Evolutionary conservation across 768 basidiomycete genomes (phyloP).

Genomic region (Mycena crocata): DNA sequence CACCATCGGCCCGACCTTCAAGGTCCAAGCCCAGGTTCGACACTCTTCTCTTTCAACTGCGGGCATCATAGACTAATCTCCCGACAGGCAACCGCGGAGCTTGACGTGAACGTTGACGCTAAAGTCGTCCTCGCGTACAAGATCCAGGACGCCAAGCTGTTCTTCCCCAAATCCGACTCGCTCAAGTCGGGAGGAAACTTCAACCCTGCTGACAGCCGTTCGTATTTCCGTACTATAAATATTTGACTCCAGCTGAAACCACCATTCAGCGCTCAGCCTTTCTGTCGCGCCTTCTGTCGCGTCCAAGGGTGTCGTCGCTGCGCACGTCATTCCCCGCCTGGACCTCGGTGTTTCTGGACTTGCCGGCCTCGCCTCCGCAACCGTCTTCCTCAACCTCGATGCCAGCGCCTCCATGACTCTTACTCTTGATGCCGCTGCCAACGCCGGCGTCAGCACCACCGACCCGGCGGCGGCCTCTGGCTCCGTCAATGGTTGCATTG

Average conservation of each 20-base stretch:
- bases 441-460: constrained; percentile 19
- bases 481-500: constrained; percentile 48
- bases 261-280: constrained; percentile 43
- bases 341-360: constrained; percentile 45
- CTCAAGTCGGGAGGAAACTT: constrained; percentile 41
- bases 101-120: constrained; percentile 49
- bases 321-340: constrained; percentile 51
- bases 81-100: constrained; percentile 34
- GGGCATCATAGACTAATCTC: no score
- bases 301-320: constrained; percentile 43
- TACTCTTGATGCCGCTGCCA: constrained; percentile 27
- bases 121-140: constrained; percentile 47
- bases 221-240: constrained; percentile 15
- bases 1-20: constrained; percentile 54
- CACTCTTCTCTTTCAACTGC: no score
- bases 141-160: constrained; percentile 44
- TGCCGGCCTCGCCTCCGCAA: constrained; percentile 31
- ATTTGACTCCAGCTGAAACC: background rate
- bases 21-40: constrained; percentile 47
- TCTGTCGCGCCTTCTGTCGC: constrained; percentile 45
- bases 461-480: constrained; percentile 16
- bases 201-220: constrained; percentile 44
- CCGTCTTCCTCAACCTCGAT: constrained; percentile 41
- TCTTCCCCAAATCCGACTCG: constrained; percentile 49
- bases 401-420: constrained; percentile 42